Base-by-base conservation (phyloP, 805 yeast species). In the Myxozyma kluyveri region DNA sequence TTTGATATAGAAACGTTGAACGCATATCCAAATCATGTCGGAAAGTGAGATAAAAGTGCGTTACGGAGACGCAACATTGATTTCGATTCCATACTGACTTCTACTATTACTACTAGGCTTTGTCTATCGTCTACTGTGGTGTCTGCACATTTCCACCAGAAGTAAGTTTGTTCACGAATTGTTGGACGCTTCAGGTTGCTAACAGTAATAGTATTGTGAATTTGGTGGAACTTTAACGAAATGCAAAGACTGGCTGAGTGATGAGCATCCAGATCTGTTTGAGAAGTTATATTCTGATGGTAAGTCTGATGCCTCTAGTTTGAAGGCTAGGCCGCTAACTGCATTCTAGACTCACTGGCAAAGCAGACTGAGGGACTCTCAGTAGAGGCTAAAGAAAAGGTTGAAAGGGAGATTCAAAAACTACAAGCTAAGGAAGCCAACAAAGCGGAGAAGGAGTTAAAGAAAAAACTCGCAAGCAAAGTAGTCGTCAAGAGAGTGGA, bases 401-500 rank as follows among this genome's bases (percentile, higher is more conserved):
- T 90, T 40, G 83, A 85, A 48, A 81, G 86, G 61, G 95, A 89
- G 53, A 73, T 91, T 50, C 85, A 84, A 63, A 90, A 85, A 74
- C 81, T 84, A 68, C 96, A 88, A 68, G 82, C 62, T 12, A 62
- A 62, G 52, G 61, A 62, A 39, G 95, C 86, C 61, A 84, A 83
- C 52, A 86, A 84, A 67, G 86, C 84, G 57, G 95, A 88, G 68
- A 76, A 96, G 57, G 96, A 88, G 64, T 72, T 86, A 55, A 86
- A 83, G 59, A 84, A 82, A 70, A 82, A 84, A 65, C 72, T 88
- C 50, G 77, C 86, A n/a, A 81, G 91, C 4, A 89, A 88, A 65
- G 90, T 90, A 45, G 69, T 79, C 42, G 82, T 90, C 65, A 90
- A 87, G 72, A 77, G 95, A 67, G 87, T 89, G 54, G 96, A 88